phyloP scores from a whole-genome alignment of 2,329 filamentous ascomycete genomes.

The Sporothrix pallida region DNA sequence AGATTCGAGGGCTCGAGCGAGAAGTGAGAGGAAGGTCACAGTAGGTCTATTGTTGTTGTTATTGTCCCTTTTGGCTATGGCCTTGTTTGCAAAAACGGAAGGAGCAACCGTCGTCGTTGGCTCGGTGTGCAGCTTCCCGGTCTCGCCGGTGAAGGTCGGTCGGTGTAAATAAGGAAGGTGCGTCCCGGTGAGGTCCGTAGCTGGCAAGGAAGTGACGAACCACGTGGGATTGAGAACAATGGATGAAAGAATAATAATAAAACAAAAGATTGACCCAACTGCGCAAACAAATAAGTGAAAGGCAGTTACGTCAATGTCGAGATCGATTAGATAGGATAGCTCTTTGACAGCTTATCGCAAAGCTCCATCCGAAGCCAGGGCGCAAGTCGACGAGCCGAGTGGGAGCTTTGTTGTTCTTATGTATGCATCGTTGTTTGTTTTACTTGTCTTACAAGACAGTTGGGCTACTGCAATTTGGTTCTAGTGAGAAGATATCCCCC shows the following conservation, averaged over 20 bases:
- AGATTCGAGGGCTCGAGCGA: neutral
- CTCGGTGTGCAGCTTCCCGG: slow-evolving; percentile 17
- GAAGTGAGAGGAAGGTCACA: neutral
- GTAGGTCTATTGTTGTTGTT: neutral
- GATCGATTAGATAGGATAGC: slow-evolving; percentile 1
- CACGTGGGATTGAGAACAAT: neutral
- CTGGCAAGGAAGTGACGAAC: neutral
- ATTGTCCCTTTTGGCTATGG: neutral
- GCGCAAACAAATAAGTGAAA: neutral
- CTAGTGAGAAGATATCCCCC: neutral
- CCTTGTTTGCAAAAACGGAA: slow-evolving; percentile 22
- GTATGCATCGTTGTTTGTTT: neutral
- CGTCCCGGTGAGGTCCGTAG: slow-evolving; percentile 6
- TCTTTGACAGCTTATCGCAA: slow-evolving; percentile 20
- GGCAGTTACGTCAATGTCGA: slow-evolving; percentile 24
- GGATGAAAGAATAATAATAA: neutral
- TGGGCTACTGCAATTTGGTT: neutral
- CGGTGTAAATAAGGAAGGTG: neutral
- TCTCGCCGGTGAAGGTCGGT: slow-evolving; percentile 17
- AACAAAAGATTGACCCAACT: slow-evolving; percentile 4
- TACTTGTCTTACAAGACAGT: neutral
- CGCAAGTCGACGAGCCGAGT: slow-evolving; percentile 15
- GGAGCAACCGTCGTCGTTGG: slow-evolving; percentile 15
- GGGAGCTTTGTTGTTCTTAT: slow-evolving; percentile 36
- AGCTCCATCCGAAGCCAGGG: slow-evolving; percentile 30